A percentile compares a stretch with the other conserved stretches of the same genome.
Conservation (phyloP, 2,329 filamentous ascomycete species). For the Penicillium sp. region DNA sequence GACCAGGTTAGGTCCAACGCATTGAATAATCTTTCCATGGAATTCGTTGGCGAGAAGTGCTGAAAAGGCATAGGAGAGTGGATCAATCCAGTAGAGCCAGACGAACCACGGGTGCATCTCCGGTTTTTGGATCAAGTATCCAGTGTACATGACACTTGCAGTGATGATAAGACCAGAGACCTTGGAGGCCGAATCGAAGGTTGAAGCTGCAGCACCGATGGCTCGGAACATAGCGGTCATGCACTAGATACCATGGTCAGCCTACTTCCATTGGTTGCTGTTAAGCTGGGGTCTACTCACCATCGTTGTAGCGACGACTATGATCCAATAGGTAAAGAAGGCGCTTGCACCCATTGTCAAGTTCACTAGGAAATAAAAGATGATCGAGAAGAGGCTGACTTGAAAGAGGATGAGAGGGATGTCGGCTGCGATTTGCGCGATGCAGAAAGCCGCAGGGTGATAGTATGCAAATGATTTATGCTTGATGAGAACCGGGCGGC, state of each 20-base stretch:
- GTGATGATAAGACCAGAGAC: constrained; percentile 41
- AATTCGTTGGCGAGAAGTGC: constrained; percentile 40
- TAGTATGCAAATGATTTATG: constrained; percentile 12
- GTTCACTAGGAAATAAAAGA: constrained; percentile 65
- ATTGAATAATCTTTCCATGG: constrained; percentile 35
- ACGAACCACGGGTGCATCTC: constrained; percentile 56
- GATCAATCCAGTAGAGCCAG: constrained; percentile 46
- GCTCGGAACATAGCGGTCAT: constrained; percentile 61
- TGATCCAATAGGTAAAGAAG: constrained; percentile 64
- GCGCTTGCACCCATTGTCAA: constrained; percentile 51
- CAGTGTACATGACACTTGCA: constrained; percentile 41
- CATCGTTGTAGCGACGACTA: constrained; percentile 54
- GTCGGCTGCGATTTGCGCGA: constrained; percentile 49
- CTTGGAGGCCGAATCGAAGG: constrained; percentile 61
- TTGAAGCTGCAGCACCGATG: constrained; percentile 56
- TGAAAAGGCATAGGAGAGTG: constrained; percentile 40
- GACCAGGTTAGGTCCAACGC: constrained; percentile 36
- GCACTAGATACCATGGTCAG: too few relatives aligned
- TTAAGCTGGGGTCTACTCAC: too few relatives aligned
- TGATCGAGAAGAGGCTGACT: constrained; percentile 58
- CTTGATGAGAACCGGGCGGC: constrained; percentile 13
- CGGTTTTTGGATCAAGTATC: constrained; percentile 48
- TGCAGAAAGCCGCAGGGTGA: constrained; percentile 51
- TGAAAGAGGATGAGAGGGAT: constrained; percentile 60
- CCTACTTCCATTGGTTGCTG: too few relatives aligned